These are phyloP conservation scores for Sphagnum fallax DNA, from an alignment of 228 moss, liverwort and hornwort genomes.

Conservation along the genomic window DNA sequence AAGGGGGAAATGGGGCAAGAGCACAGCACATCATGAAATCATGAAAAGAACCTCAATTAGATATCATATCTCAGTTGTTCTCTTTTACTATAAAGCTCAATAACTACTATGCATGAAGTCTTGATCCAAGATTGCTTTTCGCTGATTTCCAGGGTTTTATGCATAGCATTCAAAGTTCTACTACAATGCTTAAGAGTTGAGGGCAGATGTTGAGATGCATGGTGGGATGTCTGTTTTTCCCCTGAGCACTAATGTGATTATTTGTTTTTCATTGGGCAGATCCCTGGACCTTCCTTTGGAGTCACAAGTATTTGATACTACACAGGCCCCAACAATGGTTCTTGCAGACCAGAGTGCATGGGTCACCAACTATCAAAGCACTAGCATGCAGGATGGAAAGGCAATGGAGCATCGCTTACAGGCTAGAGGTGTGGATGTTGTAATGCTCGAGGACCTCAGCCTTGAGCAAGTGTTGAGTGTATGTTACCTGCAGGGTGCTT, in stretches of 20 bases:
- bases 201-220: not conserved
- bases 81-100: too few species aligned
- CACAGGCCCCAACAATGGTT: conserved; percentile 63
- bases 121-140: too few species aligned
- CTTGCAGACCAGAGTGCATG: conserved; percentile 37
- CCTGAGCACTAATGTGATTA: not conserved
- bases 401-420: conserved; percentile 33
- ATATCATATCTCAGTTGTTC: not conserved
- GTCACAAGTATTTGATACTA: conserved; percentile 60
- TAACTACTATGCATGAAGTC: too few species aligned
- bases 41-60: not conserved
- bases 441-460: conserved; percentile 45
- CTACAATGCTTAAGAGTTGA: not conserved
- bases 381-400: conserved; percentile 12
- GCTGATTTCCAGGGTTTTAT: not conserved
- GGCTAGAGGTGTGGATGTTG: conserved; percentile 66
- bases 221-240: not conserved
- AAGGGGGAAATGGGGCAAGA: not conserved
- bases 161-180: not conserved
- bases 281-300: conserved; percentile 73
- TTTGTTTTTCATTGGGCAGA: conserved; percentile 6
- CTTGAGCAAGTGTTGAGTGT: conserved; percentile 53
- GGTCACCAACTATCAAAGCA: conserved; percentile 21
- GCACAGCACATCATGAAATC: not conserved
- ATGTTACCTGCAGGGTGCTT: conserved; percentile 61